Evolutionary conservation across 305 asterid species (phyloP), one percentile per base, ranked within the genome.

Genomic region (Euphrasia arctica): DNA sequence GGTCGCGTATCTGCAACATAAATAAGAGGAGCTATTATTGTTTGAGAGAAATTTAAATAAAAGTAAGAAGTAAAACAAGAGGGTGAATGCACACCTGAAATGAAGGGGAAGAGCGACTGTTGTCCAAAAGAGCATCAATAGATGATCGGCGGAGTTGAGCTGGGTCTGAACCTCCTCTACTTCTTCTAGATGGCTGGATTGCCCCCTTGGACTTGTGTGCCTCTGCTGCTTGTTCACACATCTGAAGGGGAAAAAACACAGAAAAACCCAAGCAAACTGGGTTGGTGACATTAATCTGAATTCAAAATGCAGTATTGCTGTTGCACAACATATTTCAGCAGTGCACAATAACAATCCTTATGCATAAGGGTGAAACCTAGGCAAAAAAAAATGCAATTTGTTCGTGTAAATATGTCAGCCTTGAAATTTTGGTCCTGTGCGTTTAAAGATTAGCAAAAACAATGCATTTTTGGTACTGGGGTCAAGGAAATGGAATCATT

Each of bases 161-260:
- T 51, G 87, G 76, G 73, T 89, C 97, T 52, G 88, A 74, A 78
- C 73, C 69, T 29, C 62, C 72, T 73, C 96, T 85, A 72, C 64
- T 83, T 83, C 88, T 81, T 77, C 98, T 85, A 41, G 91, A 85
- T 15, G 89, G 80, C 70, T 83, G 95, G 43, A 76, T 65, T 70
- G 79, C 82, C 63, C 97, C 98, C 82, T 89, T 90, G 73, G 97
- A 89, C 80, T 86, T 92, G 87, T 92, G 97, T 45, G 97, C 95
- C 77, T 90, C 98, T 50, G 97, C 96, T 48, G 97, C 98, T 83
- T 75, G 96, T 74, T 89, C 98, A 73, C 98, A 92, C 87, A 90
- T 90, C 98, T 92, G 52, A 14, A 14, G 22, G 18, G 18, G 7
- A 1, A 48, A 47, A 11, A n/a, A 48, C 5, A 62, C 39, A 62